Evolutionary conservation across 441 rosid genomes (phyloP).

Genomic region (Euphorbia celastroides): DNA sequence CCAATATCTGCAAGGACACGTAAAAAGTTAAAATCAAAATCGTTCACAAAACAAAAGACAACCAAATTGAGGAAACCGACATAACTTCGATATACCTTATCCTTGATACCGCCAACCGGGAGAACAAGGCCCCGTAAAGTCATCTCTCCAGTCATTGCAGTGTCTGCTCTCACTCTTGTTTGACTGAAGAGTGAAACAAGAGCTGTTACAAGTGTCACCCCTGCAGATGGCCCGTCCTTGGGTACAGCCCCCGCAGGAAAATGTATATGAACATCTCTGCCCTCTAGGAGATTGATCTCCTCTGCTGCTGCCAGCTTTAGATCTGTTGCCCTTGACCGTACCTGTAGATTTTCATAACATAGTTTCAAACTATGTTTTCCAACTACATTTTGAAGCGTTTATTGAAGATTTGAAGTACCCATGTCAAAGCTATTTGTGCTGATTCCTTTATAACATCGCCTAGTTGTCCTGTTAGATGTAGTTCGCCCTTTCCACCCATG

Average conservation of each 20-base stretch:
- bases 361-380: constrained; percentile 6
- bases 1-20: constrained; percentile 58
- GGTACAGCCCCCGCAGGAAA: constrained; percentile 99
- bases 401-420: constrained; percentile 52
- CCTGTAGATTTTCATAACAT: constrained; percentile 38
- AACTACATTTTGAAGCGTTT: not conserved
- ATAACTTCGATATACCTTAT: too few species aligned
- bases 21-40: too few species aligned
- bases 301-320: constrained; percentile 56
- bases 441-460: constrained; percentile 99
- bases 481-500: constrained; percentile 87
- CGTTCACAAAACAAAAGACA: too few species aligned
- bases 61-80: too few species aligned
- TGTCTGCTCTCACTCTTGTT: constrained; percentile 89
- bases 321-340: constrained; percentile 83
- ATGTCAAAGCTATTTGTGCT: constrained; percentile 94
- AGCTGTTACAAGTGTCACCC: constrained; percentile 94
- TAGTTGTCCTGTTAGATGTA: constrained; percentile 96
- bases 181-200: constrained; percentile 83
- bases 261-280: constrained; percentile 92
- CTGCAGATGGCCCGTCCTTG: constrained; percentile 99
- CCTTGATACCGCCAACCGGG: constrained; percentile 98
- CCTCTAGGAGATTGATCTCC: constrained; percentile 69
- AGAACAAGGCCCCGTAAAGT: constrained; percentile 97
- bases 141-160: constrained; percentile 99